These are phyloP conservation scores for Acacia concinna DNA, from an alignment of 331 rosid genomes.

Conservation along the genomic window DNA sequence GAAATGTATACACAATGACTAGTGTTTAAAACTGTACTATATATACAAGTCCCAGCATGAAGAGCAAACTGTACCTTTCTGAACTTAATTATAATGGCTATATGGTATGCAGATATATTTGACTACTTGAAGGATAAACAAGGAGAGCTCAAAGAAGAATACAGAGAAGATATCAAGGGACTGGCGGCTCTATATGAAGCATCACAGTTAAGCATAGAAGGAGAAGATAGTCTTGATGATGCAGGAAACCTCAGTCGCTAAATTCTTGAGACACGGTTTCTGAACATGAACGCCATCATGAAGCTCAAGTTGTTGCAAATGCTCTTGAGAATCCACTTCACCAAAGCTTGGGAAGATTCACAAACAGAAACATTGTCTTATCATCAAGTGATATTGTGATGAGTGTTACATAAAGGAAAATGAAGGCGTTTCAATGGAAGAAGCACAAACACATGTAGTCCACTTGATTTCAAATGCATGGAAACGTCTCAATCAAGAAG, in stretches of 20 bases:
- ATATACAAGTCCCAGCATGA: neutral
- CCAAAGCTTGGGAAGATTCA: constrained; percentile 50
- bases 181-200: constrained; percentile 61
- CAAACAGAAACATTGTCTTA: constrained; percentile 24
- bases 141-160: constrained; percentile 28
- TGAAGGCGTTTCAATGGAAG: constrained; percentile 30
- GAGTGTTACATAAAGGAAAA: constrained; percentile 56
- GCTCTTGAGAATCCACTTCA: constrained; percentile 48
- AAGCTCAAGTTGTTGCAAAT: constrained; percentile 27
- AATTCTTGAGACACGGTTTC: constrained; percentile 32
- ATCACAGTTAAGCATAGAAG: constrained; percentile 52
- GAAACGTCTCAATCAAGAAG: constrained; percentile 53
- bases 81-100: neutral
- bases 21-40: too few relatives aligned
- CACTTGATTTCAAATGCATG: constrained; percentile 43
- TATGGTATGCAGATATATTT: constrained; percentile 39
- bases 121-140: constrained; percentile 22
- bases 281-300: constrained; percentile 23
- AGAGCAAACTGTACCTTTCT: neutral
- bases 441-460: neutral
- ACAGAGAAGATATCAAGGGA: constrained; percentile 37
- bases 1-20: neutral
- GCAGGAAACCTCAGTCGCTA: constrained; percentile 41
- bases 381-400: neutral
- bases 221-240: constrained; percentile 53